These are phyloP conservation scores for Orbilia ellipsospora DNA, from an alignment of 2,329 filamentous ascomycete genomes.

Conservation along the genomic window DNA sequence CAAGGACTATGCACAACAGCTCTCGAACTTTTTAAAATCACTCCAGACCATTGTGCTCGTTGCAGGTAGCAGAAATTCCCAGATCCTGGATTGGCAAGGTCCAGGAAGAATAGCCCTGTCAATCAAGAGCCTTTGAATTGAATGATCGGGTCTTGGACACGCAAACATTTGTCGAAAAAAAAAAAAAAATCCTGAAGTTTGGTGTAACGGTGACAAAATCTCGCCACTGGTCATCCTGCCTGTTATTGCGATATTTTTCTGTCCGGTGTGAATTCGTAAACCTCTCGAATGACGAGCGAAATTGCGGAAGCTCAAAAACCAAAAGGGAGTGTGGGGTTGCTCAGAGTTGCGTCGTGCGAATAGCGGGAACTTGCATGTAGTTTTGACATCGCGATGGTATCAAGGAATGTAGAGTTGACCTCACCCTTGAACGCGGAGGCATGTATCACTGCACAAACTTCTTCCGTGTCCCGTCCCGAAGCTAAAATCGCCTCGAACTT, in stretches of 20 bases:
- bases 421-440: slow-evolving; percentile 25
- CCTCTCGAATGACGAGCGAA: neutral
- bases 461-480: slow-evolving; percentile 29
- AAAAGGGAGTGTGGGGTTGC: slow-evolving; percentile 1
- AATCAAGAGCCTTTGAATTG: slow-evolving; percentile 25
- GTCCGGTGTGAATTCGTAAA: neutral
- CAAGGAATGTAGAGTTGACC: slow-evolving; percentile 17
- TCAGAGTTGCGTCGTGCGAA: slow-evolving; percentile 2
- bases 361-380: slow-evolving; percentile 32
- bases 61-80: slow-evolving; percentile 34
- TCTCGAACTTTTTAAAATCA: slow-evolving; percentile 48
- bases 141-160: slow-evolving; percentile 10
- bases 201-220: slow-evolving; percentile 10
- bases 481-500: slow-evolving; percentile 26
- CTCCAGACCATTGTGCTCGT: slow-evolving; percentile 34
- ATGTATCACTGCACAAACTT: slow-evolving; percentile 30
- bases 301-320: slow-evolving; percentile 16
- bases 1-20: slow-evolving; percentile 49
- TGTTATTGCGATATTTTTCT: slow-evolving; percentile 9
- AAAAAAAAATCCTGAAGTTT: slow-evolving; percentile 8
- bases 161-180: slow-evolving; percentile 16
- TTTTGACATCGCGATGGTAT: slow-evolving; percentile 37
- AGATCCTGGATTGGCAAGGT: slow-evolving; percentile 52
- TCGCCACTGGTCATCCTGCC: neutral
- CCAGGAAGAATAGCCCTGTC: slow-evolving; percentile 44